Conservation (phyloP, 306 rosid species). For the Cicer bijugum region DNA sequence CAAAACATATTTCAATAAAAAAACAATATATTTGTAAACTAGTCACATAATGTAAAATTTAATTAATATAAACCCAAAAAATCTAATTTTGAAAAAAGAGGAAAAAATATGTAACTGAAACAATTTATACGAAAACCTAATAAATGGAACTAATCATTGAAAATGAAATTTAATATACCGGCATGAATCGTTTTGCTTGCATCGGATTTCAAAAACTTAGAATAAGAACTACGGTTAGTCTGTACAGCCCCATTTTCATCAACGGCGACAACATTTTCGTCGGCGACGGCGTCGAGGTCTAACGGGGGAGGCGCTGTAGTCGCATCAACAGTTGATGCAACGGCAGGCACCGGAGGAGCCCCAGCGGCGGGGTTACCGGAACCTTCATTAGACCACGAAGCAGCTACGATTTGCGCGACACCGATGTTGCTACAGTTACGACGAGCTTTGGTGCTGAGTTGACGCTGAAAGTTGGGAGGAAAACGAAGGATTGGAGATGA, state of each 20-base stretch:
- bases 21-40: neutral
- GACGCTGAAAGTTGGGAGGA: constrained; percentile 92
- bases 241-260: constrained; percentile 62
- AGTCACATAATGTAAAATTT: neutral
- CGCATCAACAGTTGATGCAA: constrained; percentile 59
- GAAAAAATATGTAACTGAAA: no score
- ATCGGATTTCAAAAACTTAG: constrained; percentile 75
- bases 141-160: no score
- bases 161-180: constrained; percentile 47
- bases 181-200: constrained; percentile 88
- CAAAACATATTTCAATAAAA: neutral
- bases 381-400: constrained; percentile 85
- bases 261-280: constrained; percentile 44
- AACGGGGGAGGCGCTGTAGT: constrained; percentile 51
- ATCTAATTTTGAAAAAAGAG: no score
- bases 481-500: constrained; percentile 57
- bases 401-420: constrained; percentile 97
- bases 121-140: no score
- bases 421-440: constrained; percentile 98
- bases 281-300: constrained; percentile 49
- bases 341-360: constrained; percentile 47
- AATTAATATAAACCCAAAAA: neutral
- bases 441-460: constrained; percentile 90
- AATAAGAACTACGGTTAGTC: constrained; percentile 53
- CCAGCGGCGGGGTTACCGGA: constrained; percentile 44